Evolutionary conservation across 208 protist genomes (phyloP).

Genomic region (Vickermania ingenoplastis): DNA sequence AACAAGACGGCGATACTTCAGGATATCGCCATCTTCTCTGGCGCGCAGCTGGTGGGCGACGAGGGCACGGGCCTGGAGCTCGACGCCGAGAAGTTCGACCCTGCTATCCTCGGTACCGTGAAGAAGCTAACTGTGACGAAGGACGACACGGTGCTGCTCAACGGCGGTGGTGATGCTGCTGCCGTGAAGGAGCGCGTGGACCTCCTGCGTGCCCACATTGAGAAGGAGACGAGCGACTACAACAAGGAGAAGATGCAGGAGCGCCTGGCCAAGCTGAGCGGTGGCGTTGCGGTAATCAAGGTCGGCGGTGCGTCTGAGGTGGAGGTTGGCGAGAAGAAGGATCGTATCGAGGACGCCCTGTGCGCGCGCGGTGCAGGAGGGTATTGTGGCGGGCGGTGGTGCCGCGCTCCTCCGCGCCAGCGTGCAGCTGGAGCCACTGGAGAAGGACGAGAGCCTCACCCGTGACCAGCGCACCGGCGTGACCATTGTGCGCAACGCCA

Average conservation of each 20-base stretch:
- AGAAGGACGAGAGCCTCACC: constrained; percentile 34
- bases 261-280: constrained; percentile 96
- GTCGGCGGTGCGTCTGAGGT: constrained; percentile 97
- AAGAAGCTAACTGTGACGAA: constrained; percentile 92
- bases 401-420: constrained; percentile 93
- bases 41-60: constrained; percentile 86
- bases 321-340: constrained; percentile 99
- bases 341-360: constrained; percentile 98
- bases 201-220: constrained; percentile 86
- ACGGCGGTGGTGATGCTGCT: constrained; percentile 90
- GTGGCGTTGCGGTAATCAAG: constrained; percentile 95
- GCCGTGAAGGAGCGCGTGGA: constrained; percentile 90
- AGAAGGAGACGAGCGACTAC: constrained; percentile 88
- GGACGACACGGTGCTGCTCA: constrained; percentile 97
- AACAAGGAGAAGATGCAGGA: constrained; percentile 97
- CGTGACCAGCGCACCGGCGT: constrained; percentile 96
- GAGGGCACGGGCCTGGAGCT: constrained; percentile 89
- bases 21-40: constrained; percentile 98
- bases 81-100: constrained; percentile 64
- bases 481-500: constrained; percentile 90
- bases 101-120: constrained; percentile 53
- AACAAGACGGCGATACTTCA: constrained; percentile 96
- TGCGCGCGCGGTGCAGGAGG: constrained; percentile 98
- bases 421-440: constrained; percentile 75
- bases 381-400: constrained; percentile 98